Percentiles rank a stretch among this genome's conserved stretches.
Evolutionary conservation across 176 grass and related monocot species (phyloP).

Genomic region (Thalia dealbata): DNA sequence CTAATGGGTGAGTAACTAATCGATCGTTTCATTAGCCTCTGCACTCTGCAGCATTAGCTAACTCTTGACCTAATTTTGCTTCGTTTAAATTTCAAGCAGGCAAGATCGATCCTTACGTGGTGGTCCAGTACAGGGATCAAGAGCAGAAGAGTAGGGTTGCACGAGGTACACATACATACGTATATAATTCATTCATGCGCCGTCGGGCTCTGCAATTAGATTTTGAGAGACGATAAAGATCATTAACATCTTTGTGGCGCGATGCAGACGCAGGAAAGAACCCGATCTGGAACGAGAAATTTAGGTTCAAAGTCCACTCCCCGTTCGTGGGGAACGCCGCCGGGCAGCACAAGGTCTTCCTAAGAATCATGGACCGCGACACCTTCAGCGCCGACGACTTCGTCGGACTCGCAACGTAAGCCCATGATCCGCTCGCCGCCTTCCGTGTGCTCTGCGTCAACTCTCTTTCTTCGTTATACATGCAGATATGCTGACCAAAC

Average conservation of each 20-base stretch:
- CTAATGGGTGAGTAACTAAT: constrained; percentile 39
- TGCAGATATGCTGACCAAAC: too few species aligned
- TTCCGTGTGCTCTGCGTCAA: background rate
- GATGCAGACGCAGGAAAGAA: constrained; percentile 55
- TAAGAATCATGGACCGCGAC: constrained; percentile 69
- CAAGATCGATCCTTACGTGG: constrained; percentile 72
- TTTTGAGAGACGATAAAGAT: too few species aligned
- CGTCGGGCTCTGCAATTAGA: too few species aligned
- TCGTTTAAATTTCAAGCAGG: constrained; percentile 28
- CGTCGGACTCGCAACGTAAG: constrained; percentile 79
- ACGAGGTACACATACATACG: too few species aligned
- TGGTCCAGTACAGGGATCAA: constrained; percentile 65
- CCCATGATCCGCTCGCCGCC: too few species aligned
- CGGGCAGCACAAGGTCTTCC: constrained; percentile 62
- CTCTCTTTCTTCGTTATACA: too few species aligned
- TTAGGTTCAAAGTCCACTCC: constrained; percentile 60
- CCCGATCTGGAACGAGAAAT: constrained; percentile 72
- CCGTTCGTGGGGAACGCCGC: constrained; percentile 1
- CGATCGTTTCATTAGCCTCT: too few species aligned
- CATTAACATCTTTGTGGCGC: background rate
- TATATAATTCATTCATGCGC: background rate
- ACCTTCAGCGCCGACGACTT: constrained; percentile 57
- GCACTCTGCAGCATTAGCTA: background rate
- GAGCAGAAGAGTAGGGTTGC: constrained; percentile 70
- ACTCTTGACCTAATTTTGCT: background rate